A percentile compares a stretch with the other conserved stretches of the same genome.
phyloP scores from a whole-genome alignment of 257 asterid species.

The Salvia hispanica region DNA sequence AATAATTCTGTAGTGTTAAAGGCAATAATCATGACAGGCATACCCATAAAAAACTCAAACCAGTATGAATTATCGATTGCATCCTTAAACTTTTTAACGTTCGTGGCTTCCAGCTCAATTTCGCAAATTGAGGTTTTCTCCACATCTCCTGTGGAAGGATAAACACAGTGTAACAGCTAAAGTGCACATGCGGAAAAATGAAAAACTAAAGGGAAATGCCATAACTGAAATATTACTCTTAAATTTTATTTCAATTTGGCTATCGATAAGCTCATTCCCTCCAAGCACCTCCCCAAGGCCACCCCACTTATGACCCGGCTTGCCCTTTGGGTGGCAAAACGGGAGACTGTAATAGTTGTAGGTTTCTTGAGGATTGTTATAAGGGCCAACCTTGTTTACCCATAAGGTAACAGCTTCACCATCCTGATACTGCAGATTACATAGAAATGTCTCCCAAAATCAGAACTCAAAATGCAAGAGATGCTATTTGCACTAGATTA shows the following conservation, averaged over 20 bases:
- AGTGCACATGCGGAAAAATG: not conserved
- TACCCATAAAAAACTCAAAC: constrained; percentile 80
- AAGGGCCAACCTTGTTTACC: constrained; percentile 81
- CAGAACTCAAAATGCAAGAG: constrained; percentile 23
- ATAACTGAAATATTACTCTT: constrained; percentile 49
- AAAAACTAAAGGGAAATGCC: constrained; percentile 18
- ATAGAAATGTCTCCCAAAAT: constrained; percentile 7
- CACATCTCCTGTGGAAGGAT: constrained; percentile 58
- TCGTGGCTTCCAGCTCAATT: constrained; percentile 58
- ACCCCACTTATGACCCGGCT: constrained; percentile 74
- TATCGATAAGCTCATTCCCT: constrained; percentile 74
- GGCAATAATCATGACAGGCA: too few species aligned
- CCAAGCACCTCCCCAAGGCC: constrained; percentile 77
- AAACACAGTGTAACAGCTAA: too few species aligned
- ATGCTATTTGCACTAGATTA: constrained; percentile 3
- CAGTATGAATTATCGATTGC: constrained; percentile 68
- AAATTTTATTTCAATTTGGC: constrained; percentile 69
- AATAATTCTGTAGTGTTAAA: too few species aligned
- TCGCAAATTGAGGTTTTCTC: constrained; percentile 53
- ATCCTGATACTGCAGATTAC: constrained; percentile 57
- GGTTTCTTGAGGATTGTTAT: constrained; percentile 81
- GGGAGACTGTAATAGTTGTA: constrained; percentile 78
- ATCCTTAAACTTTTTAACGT: constrained; percentile 65
- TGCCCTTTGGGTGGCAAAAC: constrained; percentile 55
- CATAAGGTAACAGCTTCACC: constrained; percentile 62